Evolutionary conservation across 2,329 filamentous ascomycete species (phyloP).

Genomic region (Fusarium fujikuroi): DNA sequence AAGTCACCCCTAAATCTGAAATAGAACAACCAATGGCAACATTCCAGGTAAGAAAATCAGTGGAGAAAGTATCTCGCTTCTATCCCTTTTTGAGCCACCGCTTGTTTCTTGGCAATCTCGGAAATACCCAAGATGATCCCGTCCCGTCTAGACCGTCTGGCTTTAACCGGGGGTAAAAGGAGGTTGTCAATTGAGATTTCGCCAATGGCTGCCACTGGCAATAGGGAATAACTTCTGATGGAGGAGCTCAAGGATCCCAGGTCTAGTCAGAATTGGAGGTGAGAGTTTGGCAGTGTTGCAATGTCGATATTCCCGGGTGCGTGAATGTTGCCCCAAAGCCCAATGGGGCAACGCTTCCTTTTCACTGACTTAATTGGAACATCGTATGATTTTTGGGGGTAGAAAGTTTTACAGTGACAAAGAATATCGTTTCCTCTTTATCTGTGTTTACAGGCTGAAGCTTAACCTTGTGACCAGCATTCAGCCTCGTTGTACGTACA

Average conservation of each 20-base stretch:
- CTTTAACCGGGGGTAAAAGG: slow-evolving; percentile 4
- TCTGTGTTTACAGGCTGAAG: background rate
- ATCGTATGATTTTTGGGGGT: background rate
- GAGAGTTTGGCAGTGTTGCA: background rate
- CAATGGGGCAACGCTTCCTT: background rate
- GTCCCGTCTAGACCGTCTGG: background rate
- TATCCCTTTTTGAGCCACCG: slow-evolving; percentile 10
- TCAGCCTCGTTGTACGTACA: background rate
- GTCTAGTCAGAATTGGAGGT: background rate
- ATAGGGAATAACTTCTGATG: background rate
- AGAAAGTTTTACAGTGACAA: background rate
- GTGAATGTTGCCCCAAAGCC: background rate
- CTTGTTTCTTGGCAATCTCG: slow-evolving; percentile 13
- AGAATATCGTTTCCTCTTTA: background rate
- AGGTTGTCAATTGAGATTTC: background rate
- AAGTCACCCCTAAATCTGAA: slow-evolving; percentile 21
- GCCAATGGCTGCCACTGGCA: background rate
- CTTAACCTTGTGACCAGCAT: background rate
- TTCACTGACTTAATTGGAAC: background rate
- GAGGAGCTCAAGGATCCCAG: background rate
- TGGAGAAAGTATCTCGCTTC: background rate
- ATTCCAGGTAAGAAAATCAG: background rate
- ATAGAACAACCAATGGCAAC: slow-evolving; percentile 3
- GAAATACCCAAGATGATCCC: slow-evolving; percentile 10
- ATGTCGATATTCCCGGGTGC: background rate